Base-by-base conservation (phyloP, 2,329 filamentous ascomycete species). In the Xylariaceae sp. region DNA sequence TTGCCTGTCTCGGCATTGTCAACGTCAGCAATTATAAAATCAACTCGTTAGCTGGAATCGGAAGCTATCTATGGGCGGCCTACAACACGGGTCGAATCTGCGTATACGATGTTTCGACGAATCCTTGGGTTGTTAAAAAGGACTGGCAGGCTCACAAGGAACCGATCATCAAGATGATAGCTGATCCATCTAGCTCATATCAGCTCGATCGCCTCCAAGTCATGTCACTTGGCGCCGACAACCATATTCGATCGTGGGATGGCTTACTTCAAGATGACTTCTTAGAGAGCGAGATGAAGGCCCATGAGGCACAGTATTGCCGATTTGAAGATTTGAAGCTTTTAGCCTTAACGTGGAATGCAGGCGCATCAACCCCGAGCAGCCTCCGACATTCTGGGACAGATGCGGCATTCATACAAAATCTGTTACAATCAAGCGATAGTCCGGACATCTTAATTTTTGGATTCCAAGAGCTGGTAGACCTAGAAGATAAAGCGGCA, bases 381-480 rank as follows among this genome's bases (percentile, higher is more conserved):
- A 87, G 83, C 56, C 70, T 97, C 26, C 78, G 86, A 41, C 80
- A 87, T 48, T 79, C 80, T 2, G 75, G 79, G 22, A 69, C 78
- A 39, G 88, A 95, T 55, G 78, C 79, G 9, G 73, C 75, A 33
- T 97, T 97, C 62, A 86, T 97, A 57, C 81, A 82, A 50, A 81
- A 91, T 43, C 75, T 95, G 13, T 72, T 98, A 19, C 78, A 83
- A 49, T 79, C 78, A n/a, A 83, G 85, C 47, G 78, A 84, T 30
- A 81, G 85, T 7, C 89, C 93, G 0, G 93, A 97, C 53, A 89
- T 98, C 37, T 68, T 97, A 2, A 79, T 97, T 1, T 98, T 98
- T 70, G 91, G 90, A 1, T 98, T 98, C 63, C 93, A 98, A 64
- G 93, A 98, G 64, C 75, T 98, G n/a, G 93, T 98, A 3, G 93